phyloP scores from a whole-genome alignment of 1,284 basidiomycete species.

The Apiotrichum mycotoxinovorans region DNA sequence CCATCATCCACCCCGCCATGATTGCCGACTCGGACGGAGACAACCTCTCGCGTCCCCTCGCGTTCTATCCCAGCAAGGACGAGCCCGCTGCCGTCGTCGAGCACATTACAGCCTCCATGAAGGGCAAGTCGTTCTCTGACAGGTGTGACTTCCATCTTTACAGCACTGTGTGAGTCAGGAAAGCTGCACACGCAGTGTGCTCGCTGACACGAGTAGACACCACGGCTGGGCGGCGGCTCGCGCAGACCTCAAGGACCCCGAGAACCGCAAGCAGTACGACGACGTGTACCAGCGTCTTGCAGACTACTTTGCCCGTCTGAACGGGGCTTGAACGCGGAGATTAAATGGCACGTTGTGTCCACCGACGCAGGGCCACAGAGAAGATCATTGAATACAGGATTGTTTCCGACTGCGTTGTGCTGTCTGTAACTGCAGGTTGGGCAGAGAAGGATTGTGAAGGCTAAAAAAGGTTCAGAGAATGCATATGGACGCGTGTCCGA shows the following conservation, averaged over 20 bases:
- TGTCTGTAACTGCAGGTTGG: too few species aligned
- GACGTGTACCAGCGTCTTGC: conserved; percentile 61
- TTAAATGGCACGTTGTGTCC: not conserved
- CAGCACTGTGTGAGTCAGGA: conserved; percentile 37
- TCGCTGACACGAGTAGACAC: conserved; percentile 51
- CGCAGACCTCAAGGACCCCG: conserved; percentile 60
- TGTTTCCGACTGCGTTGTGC: too few species aligned
- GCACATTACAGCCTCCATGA: conserved; percentile 24
- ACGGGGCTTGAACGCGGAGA: not conserved
- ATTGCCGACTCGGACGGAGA: conserved; percentile 39
- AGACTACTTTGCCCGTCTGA: conserved; percentile 52
- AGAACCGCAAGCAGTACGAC: conserved; percentile 65
- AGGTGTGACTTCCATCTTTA: conserved; percentile 35
- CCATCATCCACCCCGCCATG: conserved; percentile 43
- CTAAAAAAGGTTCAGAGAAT: too few species aligned
- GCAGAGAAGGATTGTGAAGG: too few species aligned
- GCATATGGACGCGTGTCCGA: too few species aligned
- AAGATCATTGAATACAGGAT: too few species aligned
- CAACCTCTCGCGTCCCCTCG: conserved; percentile 34
- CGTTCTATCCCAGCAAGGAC: conserved; percentile 41
- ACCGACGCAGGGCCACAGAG: too few species aligned
- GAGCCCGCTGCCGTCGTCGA: conserved; percentile 38
- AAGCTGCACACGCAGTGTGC: not conserved
- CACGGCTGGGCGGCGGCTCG: conserved; percentile 72
- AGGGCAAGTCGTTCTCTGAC: conserved; percentile 27